phyloP scores from a whole-genome alignment of 352 stramenopile genomes.

The Elongisporangium anandrum region DNA sequence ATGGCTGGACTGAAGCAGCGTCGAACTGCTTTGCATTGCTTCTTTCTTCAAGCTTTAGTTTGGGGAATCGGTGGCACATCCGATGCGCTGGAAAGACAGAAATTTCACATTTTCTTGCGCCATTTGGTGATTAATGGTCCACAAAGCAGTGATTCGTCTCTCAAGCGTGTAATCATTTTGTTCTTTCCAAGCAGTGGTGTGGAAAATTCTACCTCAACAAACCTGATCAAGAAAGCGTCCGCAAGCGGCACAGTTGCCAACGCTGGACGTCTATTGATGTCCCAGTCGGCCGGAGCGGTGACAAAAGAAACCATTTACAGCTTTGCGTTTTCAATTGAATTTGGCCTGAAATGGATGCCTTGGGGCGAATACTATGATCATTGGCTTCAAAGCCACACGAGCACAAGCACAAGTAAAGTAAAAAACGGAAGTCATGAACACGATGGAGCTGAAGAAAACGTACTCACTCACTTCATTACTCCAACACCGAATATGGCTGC shows the following conservation, averaged over 20 bases:
- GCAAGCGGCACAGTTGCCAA: neutral
- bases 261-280: neutral
- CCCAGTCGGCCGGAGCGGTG: neutral
- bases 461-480: neutral
- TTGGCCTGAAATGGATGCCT: conserved; percentile 65
- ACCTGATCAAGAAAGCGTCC: neutral
- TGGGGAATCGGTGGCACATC: conserved; percentile 65
- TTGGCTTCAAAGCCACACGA: conserved; percentile 31
- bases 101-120: conserved; percentile 62
- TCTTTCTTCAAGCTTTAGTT: conserved; percentile 66
- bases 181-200: conserved; percentile 40
- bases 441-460: neutral
- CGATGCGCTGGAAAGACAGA: conserved; percentile 34
- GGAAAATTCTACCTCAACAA: conserved; percentile 2
- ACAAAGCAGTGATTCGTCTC: conserved; percentile 31
- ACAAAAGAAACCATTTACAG: conserved; percentile 52
- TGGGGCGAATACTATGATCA: conserved; percentile 64
- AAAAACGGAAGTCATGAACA: neutral
- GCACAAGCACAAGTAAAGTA: neutral
- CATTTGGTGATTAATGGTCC: conserved; percentile 52
- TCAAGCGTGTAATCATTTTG: conserved; percentile 47
- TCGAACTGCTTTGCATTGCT: conserved; percentile 49
- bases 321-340: conserved; percentile 64
- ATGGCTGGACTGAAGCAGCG: conserved; percentile 66
- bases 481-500: neutral